These are phyloP conservation scores for Cicer arietinum DNA, from an alignment of 306 rosid species.

Conservation along the genomic window DNA sequence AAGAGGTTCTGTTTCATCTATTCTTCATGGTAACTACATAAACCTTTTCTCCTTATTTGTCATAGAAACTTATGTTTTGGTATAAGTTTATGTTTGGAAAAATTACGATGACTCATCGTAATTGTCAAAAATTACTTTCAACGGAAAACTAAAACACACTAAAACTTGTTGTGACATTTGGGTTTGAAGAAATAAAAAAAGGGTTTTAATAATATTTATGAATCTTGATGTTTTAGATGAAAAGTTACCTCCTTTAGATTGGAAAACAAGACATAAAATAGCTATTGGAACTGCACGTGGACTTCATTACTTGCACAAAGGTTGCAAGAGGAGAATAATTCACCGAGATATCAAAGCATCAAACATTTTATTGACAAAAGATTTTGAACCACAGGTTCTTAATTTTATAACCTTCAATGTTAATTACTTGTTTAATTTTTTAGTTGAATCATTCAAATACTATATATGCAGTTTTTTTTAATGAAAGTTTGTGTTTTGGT, in stretches of 20 bases:
- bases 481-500: background rate
- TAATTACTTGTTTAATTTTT: background rate
- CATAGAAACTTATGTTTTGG: background rate
- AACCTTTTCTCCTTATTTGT: background rate
- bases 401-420: conserved; percentile 8
- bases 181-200: background rate
- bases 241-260: conserved; percentile 67
- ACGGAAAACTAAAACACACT: too few species aligned
- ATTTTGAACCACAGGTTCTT: conserved; percentile 85
- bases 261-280: conserved; percentile 86
- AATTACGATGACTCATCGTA: too few species aligned
- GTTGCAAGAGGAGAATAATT: conserved; percentile 92
- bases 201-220: background rate
- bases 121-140: too few species aligned
- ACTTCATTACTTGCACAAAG: conserved; percentile 85
- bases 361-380: conserved; percentile 68
- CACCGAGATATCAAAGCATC: conserved; percentile 90
- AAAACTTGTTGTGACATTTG: too few species aligned
- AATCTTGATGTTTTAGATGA: conserved; percentile 58
- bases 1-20: conserved; percentile 82
- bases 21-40: conserved; percentile 75
- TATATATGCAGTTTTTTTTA: background rate
- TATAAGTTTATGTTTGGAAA: too few species aligned
- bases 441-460: conserved; percentile 4
- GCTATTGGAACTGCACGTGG: conserved; percentile 85